Evolutionary conservation across 805 yeast genomes (phyloP), one percentile per base, ranked within the genome.

Genomic region (Ogataea angusta): DNA sequence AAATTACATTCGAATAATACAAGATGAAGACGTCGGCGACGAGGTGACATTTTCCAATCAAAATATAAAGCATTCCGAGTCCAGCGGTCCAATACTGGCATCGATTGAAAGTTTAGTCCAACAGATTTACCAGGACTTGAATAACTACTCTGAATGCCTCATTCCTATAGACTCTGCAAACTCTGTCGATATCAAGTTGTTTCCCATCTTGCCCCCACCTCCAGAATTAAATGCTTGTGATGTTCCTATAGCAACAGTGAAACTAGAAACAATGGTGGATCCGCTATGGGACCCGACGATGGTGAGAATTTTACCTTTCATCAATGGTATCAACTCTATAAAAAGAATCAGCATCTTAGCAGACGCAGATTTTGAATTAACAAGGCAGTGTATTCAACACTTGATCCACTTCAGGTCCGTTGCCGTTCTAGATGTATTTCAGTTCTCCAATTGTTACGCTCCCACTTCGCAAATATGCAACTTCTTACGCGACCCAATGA

Each of bases 281-380:
- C 83, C 85, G 7, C 83, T 85, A 53, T 93, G 99, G 97, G 99
- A 93, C 62, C 97, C 97, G 1, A 91, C 98, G 2, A 84, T 93
- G 93, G 69, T 88, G 33, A 82, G 85, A 51, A 85, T 93, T 17
- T 64, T 87, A 9, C 96, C 96, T 0, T 84, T 71, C 50, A 87
- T 93, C 36, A 79, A 93, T 54, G 99, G 99, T 1, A 70, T 89
- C 35, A 91, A 91, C 59, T 85, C 93, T 5, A 78, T 93, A 14
- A 71, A 78, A 26, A 73, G 75, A 40, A 91, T 95, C 27, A 78
- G 95, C 14, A 77, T 78, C 37, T 62, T 89, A 37, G 87, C 96
- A 2, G 80, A 85, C 53, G 83, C 96, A 27, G 95, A 89, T 56
- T 81, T 80, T 49, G 68, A 73, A 14, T 68, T 91, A 36, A 87